A percentile compares a stretch with the other conserved stretches of the same genome.
These are phyloP conservation scores for Pulicaria dysenterica DNA, from an alignment of 129 eudicot species.

Conservation along the genomic window DNA sequence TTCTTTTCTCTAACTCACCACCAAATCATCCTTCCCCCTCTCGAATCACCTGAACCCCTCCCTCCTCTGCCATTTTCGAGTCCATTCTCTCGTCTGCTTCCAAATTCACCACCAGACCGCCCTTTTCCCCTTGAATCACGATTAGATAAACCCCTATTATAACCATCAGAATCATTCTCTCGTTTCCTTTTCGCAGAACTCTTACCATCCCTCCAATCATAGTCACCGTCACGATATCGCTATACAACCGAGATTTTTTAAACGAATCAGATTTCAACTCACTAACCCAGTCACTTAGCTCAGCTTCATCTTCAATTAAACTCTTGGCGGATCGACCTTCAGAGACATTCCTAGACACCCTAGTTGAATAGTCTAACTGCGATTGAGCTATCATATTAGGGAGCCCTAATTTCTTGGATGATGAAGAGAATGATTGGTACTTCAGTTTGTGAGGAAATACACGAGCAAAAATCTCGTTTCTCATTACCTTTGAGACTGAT, in stretches of 20 bases:
- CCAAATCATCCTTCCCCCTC: conserved; percentile 29
- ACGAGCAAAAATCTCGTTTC: conserved; percentile 50
- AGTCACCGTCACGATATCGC: conserved; percentile 46
- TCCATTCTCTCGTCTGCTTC: conserved; percentile 8
- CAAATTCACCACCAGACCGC: conserved; percentile 29
- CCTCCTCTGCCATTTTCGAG: not conserved
- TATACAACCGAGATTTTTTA: conserved; percentile 39
- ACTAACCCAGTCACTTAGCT: conserved; percentile 87
- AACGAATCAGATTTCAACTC: conserved; percentile 63
- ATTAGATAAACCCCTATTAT: conserved; percentile 22
- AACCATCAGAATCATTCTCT: conserved; percentile 41
- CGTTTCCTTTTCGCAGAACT: conserved; percentile 44
- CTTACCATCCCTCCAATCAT: conserved; percentile 25
- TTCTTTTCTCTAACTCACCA: conserved; percentile 30
- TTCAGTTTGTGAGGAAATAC: conserved; percentile 75
- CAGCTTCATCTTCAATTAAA: conserved; percentile 87
- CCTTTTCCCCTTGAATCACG: conserved; percentile 26
- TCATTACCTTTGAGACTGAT: not conserved
- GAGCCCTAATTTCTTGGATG: conserved; percentile 27
- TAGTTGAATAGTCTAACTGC: conserved; percentile 11
- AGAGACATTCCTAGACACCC: conserved; percentile 33
- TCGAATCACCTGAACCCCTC: too few relatives aligned
- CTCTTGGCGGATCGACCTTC: conserved; percentile 52
- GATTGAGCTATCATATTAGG: conserved; percentile 13
- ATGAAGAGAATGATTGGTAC: conserved; percentile 35